Evolutionary conservation across 192 early-diverging fungal genomes (phyloP), one percentile per base, ranked within the genome.

Genomic region (Coemansia sp.): DNA sequence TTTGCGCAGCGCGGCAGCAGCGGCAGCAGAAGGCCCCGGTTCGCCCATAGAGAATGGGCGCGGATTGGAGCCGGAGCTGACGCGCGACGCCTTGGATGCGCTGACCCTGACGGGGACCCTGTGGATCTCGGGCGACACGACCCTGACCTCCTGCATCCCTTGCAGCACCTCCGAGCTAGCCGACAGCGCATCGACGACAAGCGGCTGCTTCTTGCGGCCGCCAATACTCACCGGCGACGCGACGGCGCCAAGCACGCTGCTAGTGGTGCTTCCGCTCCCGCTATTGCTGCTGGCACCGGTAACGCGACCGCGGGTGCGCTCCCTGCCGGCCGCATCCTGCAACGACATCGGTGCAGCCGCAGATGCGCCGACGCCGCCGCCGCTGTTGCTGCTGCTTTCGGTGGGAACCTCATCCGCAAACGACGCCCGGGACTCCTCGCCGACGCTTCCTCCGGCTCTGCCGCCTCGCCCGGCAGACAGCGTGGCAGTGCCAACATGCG

Each of bases 221-320:
- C 80, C 80, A 16, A 83, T 64, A 43, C 80, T 83, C 54, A 83
- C 80, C 0, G 80, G 80, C 38, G 80, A 83, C 23, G 74, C 54
- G 7, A 66, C 75, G 18, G 63, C 72, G 50, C 75, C 74, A 43
- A 65, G 43, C 21, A 77, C 75, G 21, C 66, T 68, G 50, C 62
- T 65, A 11, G 43, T 63, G 18, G 41, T 37, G 57, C 58, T 12
- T n/a, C 71, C 19, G 32, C 41, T 40, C n/a, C n/a, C 37, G 44
- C n/a, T 59, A n/a, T 47, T 43, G 19, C 38, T 54, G 53, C 42
- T 65, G 48, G 47, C 63, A 13, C 48, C 23, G 21, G 26, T 3
- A 26, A 26, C 26, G 26, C 26, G 26, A 26, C 26, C 26, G 3
- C 58, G 18, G 40, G 13, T 48, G 43, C 26, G 26, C 26, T 26